A percentile compares a stretch with the other conserved stretches of the same genome.
These are phyloP conservation scores for Tuber melanosporum DNA, from an alignment of 495 filamentous ascomycete genomes.

Conservation along the genomic window DNA sequence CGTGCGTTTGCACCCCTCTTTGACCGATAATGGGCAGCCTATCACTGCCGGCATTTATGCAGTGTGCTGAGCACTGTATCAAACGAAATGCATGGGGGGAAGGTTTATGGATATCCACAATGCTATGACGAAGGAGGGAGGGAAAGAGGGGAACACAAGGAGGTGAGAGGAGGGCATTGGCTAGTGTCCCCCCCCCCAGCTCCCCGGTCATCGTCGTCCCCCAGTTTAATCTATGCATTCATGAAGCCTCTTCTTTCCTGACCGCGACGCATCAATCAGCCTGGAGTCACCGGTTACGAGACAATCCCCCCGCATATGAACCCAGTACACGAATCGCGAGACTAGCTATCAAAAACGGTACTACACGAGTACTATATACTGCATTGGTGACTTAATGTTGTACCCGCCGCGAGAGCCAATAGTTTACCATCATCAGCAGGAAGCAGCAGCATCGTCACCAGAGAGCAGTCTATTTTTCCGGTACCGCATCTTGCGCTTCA, in stretches of 20 bases:
- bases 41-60: conserved; percentile 1
- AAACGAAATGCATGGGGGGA: background rate
- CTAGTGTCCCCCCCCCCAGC: background rate
- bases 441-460: background rate
- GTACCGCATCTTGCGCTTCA: background rate
- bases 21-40: background rate
- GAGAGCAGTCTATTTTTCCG: background rate
- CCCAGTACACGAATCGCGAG: background rate
- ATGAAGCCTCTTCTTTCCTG: background rate
- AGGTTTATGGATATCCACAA: background rate
- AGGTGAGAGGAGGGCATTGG: background rate
- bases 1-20: conserved; percentile 1
- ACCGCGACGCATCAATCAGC: background rate
- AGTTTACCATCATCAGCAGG: background rate
- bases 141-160: background rate
- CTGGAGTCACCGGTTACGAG: background rate
- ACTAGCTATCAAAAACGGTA: background rate
- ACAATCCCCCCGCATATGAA: background rate
- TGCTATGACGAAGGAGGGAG: background rate
- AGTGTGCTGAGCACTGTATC: background rate
- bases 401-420: background rate
- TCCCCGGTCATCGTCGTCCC: background rate
- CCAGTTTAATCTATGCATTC: background rate
- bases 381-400: background rate
- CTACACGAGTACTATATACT: background rate